phyloP scores from a whole-genome alignment of 2,329 filamentous ascomycete genomes.

The Clarireedia homoeocarpa region DNA sequence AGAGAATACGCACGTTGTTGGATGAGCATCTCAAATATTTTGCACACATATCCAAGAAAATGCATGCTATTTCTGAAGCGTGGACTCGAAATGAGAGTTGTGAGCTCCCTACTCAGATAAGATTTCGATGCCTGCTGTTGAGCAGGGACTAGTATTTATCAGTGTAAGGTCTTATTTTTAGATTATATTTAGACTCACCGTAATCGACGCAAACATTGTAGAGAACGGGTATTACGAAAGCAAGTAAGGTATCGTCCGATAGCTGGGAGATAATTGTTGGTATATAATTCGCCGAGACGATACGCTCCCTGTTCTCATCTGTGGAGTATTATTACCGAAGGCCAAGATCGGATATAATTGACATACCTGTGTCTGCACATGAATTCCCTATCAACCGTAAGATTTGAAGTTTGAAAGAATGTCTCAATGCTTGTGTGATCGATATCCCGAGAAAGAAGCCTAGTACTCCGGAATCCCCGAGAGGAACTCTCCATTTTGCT shows the following conservation, averaged over 20 bases:
- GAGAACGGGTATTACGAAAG: slow-evolving; percentile 51
- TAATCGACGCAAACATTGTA: slow-evolving; percentile 59
- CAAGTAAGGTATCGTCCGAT: slow-evolving; percentile 36
- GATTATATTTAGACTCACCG: slow-evolving; percentile 35
- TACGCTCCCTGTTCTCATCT: slow-evolving; percentile 52
- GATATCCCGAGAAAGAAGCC: slow-evolving; percentile 46
- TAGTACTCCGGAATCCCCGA: slow-evolving; percentile 51
- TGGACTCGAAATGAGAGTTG: slow-evolving; percentile 41
- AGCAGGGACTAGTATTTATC: slow-evolving; percentile 36
- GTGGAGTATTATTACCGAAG: slow-evolving; percentile 2
- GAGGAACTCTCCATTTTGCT: slow-evolving; percentile 49
- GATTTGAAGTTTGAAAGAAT: slow-evolving; percentile 41
- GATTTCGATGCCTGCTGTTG: slow-evolving; percentile 48
- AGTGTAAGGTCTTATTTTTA: slow-evolving; percentile 13
- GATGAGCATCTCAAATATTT: slow-evolving; percentile 46
- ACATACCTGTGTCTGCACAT: slow-evolving; percentile 50
- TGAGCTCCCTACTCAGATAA: slow-evolving; percentile 41
- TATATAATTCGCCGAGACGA: slow-evolving; percentile 43
- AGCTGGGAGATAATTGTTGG: slow-evolving; percentile 41
- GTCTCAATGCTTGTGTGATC: slow-evolving; percentile 17
- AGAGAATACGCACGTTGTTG: slow-evolving; percentile 35
- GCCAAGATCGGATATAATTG: not conserved
- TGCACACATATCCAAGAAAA: slow-evolving; percentile 47
- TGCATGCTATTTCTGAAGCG: slow-evolving; percentile 35
- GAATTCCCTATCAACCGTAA: slow-evolving; percentile 54